These are phyloP conservation scores for Ceratocystis colombiana DNA, from an alignment of 2,329 filamentous ascomycete species.

Conservation along the genomic window DNA sequence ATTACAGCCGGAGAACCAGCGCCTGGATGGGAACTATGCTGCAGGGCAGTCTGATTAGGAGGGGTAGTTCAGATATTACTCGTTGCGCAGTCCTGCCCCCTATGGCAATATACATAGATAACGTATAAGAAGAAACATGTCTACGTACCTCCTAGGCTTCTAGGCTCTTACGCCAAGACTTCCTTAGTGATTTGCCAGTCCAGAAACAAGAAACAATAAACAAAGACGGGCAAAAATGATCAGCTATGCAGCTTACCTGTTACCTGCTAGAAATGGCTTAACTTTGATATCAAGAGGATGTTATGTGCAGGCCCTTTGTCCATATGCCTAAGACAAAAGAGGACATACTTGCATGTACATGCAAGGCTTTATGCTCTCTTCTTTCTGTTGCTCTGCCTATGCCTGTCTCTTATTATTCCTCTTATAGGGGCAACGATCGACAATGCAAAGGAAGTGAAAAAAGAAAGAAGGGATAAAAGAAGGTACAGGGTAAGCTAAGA, in stretches of 20 bases:
- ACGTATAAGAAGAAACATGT: neutral
- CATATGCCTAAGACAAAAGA: neutral
- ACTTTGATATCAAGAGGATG: neutral
- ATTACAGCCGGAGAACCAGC: neutral
- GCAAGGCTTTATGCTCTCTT: neutral
- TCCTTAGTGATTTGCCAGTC: neutral
- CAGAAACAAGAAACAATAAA: slow-evolving; percentile 6
- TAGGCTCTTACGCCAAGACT: neutral
- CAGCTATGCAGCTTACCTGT: neutral
- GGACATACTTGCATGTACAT: neutral
- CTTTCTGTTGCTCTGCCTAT: neutral
- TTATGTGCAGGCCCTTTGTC: slow-evolving; percentile 5
- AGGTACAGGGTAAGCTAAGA: neutral
- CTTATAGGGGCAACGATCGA: neutral
- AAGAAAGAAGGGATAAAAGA: neutral
- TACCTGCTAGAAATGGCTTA: neutral
- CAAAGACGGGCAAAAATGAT: neutral
- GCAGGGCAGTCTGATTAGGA: too few relatives aligned
- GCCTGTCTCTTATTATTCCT: neutral
- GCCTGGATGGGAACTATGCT: too few relatives aligned
- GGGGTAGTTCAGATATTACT: too few relatives aligned
- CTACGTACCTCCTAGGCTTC: neutral
- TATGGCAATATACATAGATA: too few relatives aligned
- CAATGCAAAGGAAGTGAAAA: neutral
- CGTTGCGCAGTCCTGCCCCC: too few relatives aligned